These are phyloP conservation scores for Curvularia lunata DNA, from an alignment of 2,329 filamentous ascomycete species.

Conservation along the genomic window DNA sequence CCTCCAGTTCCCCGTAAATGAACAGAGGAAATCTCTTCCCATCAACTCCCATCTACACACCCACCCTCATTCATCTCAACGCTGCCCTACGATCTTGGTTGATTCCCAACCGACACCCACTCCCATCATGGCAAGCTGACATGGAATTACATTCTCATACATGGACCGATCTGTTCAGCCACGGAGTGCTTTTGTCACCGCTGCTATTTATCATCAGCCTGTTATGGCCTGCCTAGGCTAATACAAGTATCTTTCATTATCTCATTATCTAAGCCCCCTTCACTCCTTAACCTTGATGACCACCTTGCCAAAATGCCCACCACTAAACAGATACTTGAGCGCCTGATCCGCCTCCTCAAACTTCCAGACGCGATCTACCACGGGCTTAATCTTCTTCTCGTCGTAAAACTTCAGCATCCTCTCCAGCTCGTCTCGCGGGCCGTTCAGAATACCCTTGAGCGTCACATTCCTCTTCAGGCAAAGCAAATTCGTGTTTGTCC, in stretches of 20 bases:
- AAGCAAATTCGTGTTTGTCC: slow-evolving; percentile 66
- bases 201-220: too few species aligned
- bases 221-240: too few species aligned
- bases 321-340: slow-evolving; percentile 38
- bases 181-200: too few species aligned
- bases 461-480: slow-evolving; percentile 59
- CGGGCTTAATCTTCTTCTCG: slow-evolving; percentile 50
- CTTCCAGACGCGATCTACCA: slow-evolving; percentile 50
- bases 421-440: slow-evolving; percentile 62
- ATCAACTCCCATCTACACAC: too few species aligned
- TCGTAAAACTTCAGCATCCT: slow-evolving; percentile 53
- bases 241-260: neutral
- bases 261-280: neutral
- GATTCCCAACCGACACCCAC: too few species aligned
- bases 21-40: too few species aligned
- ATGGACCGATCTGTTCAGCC: too few species aligned
- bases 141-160: too few species aligned
- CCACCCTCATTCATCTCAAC: too few species aligned
- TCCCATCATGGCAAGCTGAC: too few species aligned
- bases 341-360: slow-evolving; percentile 46
- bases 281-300: slow-evolving; percentile 42
- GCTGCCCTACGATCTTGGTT: too few species aligned
- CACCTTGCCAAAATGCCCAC: slow-evolving; percentile 51
- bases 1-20: too few species aligned
- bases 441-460: slow-evolving; percentile 67